Percentiles rank a stretch among this genome's conserved stretches.
These are phyloP conservation scores for Stropharia rugosoannulata DNA, from an alignment of 768 basidiomycete species.

Conservation along the genomic window DNA sequence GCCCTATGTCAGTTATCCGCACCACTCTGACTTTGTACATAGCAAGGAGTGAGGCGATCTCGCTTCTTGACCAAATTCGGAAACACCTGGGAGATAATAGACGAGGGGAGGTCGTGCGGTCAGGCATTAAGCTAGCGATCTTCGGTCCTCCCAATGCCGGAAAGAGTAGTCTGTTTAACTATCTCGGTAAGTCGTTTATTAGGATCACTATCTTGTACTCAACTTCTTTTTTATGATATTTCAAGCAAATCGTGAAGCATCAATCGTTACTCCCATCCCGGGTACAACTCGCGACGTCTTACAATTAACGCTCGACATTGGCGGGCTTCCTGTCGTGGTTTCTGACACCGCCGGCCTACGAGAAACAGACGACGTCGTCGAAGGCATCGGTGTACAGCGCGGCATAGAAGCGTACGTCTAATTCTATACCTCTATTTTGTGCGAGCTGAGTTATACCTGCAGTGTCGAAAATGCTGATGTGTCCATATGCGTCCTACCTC, in stretches of 20 bases:
- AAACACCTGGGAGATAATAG: constrained; percentile 66
- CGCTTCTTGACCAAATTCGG: constrained; percentile 51
- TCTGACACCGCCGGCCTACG: constrained; percentile 88
- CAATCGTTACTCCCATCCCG: constrained; percentile 85
- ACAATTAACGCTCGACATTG: constrained; percentile 85
- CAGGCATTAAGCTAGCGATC: constrained; percentile 81
- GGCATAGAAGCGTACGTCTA: constrained; percentile 63
- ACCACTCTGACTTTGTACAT: background rate
- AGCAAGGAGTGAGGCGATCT: constrained; percentile 55
- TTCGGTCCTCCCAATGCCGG: constrained; percentile 94
- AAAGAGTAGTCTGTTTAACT: constrained; percentile 89
- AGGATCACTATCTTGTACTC: background rate
- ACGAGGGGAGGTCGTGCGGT: constrained; percentile 80
- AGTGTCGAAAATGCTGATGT: constrained; percentile 72
- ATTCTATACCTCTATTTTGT: background rate
- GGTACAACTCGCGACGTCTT: constrained; percentile 91
- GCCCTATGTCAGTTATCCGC: background rate
- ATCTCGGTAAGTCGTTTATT: constrained; percentile 53
- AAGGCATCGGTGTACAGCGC: constrained; percentile 78
- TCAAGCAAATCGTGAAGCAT: constrained; percentile 81
- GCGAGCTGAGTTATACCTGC: background rate
- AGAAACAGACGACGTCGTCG: constrained; percentile 65
- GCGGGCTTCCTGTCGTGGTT: constrained; percentile 77
- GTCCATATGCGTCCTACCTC: constrained; percentile 78
- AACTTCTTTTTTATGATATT: background rate